These are phyloP conservation scores for Harrya chromipes DNA, from an alignment of 768 basidiomycete genomes.

Conservation along the genomic window DNA sequence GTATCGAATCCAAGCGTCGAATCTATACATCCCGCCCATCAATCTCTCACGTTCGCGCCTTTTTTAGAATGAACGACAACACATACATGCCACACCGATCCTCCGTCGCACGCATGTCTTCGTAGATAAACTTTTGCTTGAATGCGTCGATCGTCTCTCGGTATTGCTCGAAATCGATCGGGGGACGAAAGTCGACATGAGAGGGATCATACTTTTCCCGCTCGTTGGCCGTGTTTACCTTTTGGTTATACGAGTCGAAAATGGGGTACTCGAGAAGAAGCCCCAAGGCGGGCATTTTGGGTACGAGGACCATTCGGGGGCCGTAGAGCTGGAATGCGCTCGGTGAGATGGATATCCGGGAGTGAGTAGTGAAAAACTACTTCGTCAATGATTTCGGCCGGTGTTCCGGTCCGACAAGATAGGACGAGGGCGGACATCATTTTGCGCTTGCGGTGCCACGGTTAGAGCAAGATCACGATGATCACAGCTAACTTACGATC, in stretches of 20 bases:
- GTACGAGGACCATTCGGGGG: slow-evolving; percentile 73
- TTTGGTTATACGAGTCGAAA: slow-evolving; percentile 73
- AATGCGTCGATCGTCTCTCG: slow-evolving; percentile 71
- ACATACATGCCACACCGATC: slow-evolving; percentile 73
- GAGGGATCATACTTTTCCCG: slow-evolving; percentile 43
- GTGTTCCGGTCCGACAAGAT: slow-evolving; percentile 70
- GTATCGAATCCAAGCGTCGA: slow-evolving; percentile 79
- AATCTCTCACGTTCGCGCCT: neutral
- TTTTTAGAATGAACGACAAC: neutral
- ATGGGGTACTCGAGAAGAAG: slow-evolving; percentile 86
- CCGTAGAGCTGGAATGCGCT: slow-evolving; percentile 62
- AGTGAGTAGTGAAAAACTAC: slow-evolving; percentile 32
- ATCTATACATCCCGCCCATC: slow-evolving; percentile 40
- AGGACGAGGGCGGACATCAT: slow-evolving; percentile 92
- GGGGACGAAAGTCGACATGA: slow-evolving; percentile 63
- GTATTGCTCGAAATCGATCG: slow-evolving; percentile 70
- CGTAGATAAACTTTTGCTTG: slow-evolving; percentile 84
- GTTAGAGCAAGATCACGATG: slow-evolving; percentile 7
- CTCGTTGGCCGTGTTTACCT: slow-evolving; percentile 43
- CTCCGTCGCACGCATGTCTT: slow-evolving; percentile 83
- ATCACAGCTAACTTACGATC: slow-evolving; percentile 27
- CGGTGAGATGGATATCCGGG: neutral
- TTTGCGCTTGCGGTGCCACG: slow-evolving; percentile 65
- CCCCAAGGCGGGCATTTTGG: slow-evolving; percentile 95
- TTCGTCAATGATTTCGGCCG: slow-evolving; percentile 71